A percentile compares a stretch with the other conserved stretches of the same genome.
phyloP scores from a whole-genome alignment of 176 grass and related monocot species.

The Oryza punctata region DNA sequence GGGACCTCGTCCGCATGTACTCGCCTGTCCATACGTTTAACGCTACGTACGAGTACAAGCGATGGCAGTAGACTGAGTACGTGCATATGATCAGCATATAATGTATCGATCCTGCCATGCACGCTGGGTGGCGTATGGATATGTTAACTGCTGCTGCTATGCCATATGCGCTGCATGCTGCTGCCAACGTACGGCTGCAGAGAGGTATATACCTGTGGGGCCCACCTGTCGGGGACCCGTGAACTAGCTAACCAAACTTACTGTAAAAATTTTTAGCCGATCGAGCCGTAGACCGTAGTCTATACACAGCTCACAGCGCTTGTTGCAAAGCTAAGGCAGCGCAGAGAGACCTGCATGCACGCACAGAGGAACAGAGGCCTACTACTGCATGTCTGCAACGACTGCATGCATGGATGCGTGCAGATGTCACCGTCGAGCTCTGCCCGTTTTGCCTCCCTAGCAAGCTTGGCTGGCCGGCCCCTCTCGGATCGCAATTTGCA shows the following conservation, averaged over 20 bases:
- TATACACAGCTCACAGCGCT: too few species aligned
- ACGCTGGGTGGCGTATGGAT: neutral
- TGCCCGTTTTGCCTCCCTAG: constrained; percentile 51
- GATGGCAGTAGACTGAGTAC: neutral
- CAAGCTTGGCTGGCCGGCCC: neutral
- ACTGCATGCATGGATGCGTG: neutral
- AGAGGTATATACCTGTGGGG: neutral
- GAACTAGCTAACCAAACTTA: neutral
- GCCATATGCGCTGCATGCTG: neutral
- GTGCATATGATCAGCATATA: neutral
- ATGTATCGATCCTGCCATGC: neutral
- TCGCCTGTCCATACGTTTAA: neutral
- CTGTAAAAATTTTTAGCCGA: neutral
- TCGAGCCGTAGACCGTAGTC: neutral
- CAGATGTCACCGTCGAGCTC: constrained; percentile 63
- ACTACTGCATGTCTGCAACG: too few species aligned
- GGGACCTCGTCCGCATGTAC: neutral
- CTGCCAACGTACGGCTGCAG: neutral
- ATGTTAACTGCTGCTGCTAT: neutral
- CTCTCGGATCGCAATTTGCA: neutral
- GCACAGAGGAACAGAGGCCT: too few species aligned
- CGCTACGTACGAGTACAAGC: neutral
- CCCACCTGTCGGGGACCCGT: neutral
- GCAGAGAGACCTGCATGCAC: too few species aligned
- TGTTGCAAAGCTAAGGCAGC: too few species aligned